Evolutionary conservation across 164 flowering plant genomes (phyloP).

Genomic region (Cinnamomum micranthum): DNA sequence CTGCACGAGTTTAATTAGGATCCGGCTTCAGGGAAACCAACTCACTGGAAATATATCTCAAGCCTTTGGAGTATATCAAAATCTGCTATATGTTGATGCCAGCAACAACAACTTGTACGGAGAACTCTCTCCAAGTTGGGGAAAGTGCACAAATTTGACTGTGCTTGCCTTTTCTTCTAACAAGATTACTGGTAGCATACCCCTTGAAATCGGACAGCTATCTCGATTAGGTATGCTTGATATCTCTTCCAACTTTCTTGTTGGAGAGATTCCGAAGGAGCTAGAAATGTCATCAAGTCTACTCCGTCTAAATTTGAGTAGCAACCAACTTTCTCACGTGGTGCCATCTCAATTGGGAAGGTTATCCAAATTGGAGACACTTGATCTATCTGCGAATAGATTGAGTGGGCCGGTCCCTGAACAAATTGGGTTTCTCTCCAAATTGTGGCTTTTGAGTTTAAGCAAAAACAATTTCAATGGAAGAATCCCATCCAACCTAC

Average conservation of each 20-base stretch:
- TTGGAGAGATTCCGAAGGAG: neutral
- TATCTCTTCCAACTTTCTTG: neutral
- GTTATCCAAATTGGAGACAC: neutral
- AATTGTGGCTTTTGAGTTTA: neutral
- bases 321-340: neutral
- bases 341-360: neutral
- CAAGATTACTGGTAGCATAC: neutral
- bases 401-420: neutral
- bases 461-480: neutral
- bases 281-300: neutral
- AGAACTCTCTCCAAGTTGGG: no score
- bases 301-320: neutral
- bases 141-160: neutral
- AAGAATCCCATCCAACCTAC: constrained; percentile 16
- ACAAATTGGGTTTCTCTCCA: neutral
- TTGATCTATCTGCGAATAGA: neutral
- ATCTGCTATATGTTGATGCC: no score
- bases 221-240: neutral
- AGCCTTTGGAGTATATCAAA: no score
- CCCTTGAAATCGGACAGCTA: neutral
- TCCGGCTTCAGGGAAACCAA: no score
- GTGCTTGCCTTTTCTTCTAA: neutral
- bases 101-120: no score
- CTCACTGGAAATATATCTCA: no score
- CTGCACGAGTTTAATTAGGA: no score